Base-by-base conservation (phyloP, 2,329 filamentous ascomycete species). In the Taxawa tesnikishii region DNA sequence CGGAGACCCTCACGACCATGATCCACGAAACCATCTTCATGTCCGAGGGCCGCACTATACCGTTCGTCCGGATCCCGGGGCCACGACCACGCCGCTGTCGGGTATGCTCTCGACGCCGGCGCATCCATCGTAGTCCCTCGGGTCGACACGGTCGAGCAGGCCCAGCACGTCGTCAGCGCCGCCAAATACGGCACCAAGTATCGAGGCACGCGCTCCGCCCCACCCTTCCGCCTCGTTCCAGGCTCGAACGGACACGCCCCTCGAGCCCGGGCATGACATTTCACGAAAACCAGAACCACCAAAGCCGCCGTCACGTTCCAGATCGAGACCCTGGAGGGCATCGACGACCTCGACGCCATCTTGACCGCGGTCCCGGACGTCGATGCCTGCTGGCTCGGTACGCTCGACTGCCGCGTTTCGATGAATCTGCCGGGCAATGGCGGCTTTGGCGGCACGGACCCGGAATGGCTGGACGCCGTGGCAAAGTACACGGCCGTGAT, bases 231-330 rank as follows among this genome's bases (percentile, higher is more conserved):
- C 3, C 47, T 56, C 11, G 19, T 65, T 4, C 55, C 54, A 0
- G 55, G 53, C 16, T n/a, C 65, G 17, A n/a, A 59, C 58, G 0
- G 62, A 66, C 43, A 44, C 15, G 3, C 33, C 52, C 12, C 44
- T 42, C 28, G 51, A 62, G 33, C 33, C 50, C 7, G n/a, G 37
- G 36, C n/a, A 37, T 46, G 4, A 51, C 57, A 17, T 36, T 65
- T 6, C 53, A 54, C 37, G 44, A 56, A 37, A 58, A 55, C 38
- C 31, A 63, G 17, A 67, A 67, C 45, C 43, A 59, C 31, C 63
- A 65, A n/a, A 44, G 62, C 63, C 1, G 63, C 63, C 28, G 46
- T 67, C 36, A 59, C 65, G 49, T 62, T 67, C 29, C 63, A 67
- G 43, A 60, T 67, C 24, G 64, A 67, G 44, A 48, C 54, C 1